Evolutionary conservation across 164 flowering plant species (phyloP), one percentile per base, ranked within the genome.

Genomic region (Cinnamomum chago): DNA sequence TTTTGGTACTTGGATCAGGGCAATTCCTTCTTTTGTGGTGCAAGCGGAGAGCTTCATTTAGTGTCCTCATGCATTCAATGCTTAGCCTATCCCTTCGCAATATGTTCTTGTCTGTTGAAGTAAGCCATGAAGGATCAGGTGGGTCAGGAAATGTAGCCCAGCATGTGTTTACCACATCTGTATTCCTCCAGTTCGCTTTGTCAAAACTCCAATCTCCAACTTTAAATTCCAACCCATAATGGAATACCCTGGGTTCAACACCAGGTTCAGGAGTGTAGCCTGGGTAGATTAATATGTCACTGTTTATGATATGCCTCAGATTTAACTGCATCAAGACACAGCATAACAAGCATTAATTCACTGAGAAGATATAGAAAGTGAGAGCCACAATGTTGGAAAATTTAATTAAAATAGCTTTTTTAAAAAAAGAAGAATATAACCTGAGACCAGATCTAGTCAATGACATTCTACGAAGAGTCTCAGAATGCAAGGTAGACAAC

Each of bases 151-250:
- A 93, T 85, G 85, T 85, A 50, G 95, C 86, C 98, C 97, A 92
- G 84, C 99, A 95, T 27, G 82, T 86, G 82, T 95, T 90, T 12
- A 92, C 90, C 81, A 93, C 27, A 64, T 93, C 99, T n/a, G 51
- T 73, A 13, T 85, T 76, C 77, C 97, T 88, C 97, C 94, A 93
- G 27, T 89, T 88, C 50, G 98, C 97, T 82, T 95, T 95, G 71
- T 95, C 98, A 82, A 93, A 95, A 82, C 97, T 93, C 98, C 98
- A 95, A 71, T 92, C 89, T 47, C 97, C 97, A 33, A 93, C 93
- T 30, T 72, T 77, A 72, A 86, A 95, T 73, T 89, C 87, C 68
- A 93, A 80, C 2, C 99, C 99, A 73, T 95, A 95, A 83, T 93
- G 99, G 80, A 95, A 91, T 58, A 93, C 97, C 80, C 94, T 82